Conservation (phyloP, 768 basidiomycete genomes). For the Lactarius sanguifluus region DNA sequence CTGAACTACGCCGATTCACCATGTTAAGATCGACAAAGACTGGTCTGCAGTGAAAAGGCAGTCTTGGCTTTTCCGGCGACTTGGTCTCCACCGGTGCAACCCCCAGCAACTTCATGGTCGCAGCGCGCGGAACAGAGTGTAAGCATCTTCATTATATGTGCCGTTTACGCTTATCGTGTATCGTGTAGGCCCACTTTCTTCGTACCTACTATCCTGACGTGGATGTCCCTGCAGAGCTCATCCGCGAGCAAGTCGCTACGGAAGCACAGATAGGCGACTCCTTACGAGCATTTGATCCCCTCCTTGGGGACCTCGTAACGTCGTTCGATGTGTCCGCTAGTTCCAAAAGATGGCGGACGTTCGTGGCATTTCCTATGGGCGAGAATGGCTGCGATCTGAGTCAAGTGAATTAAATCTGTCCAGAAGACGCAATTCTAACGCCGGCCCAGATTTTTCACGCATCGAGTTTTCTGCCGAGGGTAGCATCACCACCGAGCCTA, state of each 20-base stretch:
- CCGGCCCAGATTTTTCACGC: slow-evolving; percentile 49
- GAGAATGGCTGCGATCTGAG: slow-evolving; percentile 60
- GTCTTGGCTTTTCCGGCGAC: slow-evolving; percentile 60
- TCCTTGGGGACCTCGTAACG: slow-evolving; percentile 54
- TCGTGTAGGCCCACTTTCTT: slow-evolving; percentile 65
- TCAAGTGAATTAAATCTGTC: slow-evolving; percentile 38
- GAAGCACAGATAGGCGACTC: slow-evolving; percentile 42
- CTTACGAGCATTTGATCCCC: slow-evolving; percentile 55
- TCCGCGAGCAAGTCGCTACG: slow-evolving; percentile 55
- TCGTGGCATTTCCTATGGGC: slow-evolving; percentile 64
- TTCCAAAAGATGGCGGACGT: slow-evolving; percentile 34
- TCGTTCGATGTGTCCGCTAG: slow-evolving; percentile 37
- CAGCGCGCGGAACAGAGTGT: slow-evolving; percentile 70
- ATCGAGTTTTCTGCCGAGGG: slow-evolving; percentile 36
- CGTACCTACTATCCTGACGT: slow-evolving; percentile 70
- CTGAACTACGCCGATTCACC: slow-evolving; percentile 17
- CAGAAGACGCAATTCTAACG: not conserved
- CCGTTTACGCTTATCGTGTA: slow-evolving; percentile 8
- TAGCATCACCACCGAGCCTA: slow-evolving; percentile 41
- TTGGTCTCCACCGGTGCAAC: slow-evolving; percentile 39
- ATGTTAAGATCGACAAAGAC: slow-evolving; percentile 35
- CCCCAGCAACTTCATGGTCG: slow-evolving; percentile 38
- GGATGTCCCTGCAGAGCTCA: slow-evolving; percentile 64
- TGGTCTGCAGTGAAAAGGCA: slow-evolving; percentile 36
- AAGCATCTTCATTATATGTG: slow-evolving; percentile 29